phyloP scores from a whole-genome alignment of 1,284 basidiomycete species.

The Neolentinus lepideus region DNA sequence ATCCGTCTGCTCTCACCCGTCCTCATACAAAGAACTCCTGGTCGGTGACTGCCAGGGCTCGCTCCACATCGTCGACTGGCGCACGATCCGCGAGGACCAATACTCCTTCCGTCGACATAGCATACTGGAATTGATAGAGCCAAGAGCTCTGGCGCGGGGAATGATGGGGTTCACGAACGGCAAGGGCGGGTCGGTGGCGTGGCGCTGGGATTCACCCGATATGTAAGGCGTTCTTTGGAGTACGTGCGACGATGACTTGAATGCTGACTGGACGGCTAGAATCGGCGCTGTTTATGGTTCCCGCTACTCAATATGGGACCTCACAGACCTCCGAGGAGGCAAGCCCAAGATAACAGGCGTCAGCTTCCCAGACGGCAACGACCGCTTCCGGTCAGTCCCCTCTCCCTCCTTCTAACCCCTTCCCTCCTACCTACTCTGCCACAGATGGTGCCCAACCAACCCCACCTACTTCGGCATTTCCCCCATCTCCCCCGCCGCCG shows the following conservation, averaged over 20 bases:
- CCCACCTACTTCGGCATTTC: conserved; percentile 72
- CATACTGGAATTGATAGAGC: conserved; percentile 65
- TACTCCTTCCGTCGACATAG: conserved; percentile 50
- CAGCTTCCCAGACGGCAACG: conserved; percentile 58
- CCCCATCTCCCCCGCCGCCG: conserved; percentile 44
- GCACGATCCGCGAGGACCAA: conserved; percentile 51
- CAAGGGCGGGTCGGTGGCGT: conserved; percentile 54
- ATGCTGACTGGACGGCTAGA: conserved; percentile 32
- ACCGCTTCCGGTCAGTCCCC: conserved; percentile 53
- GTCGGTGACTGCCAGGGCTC: conserved; percentile 68
- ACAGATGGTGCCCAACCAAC: conserved; percentile 70
- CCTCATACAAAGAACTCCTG: conserved; percentile 67
- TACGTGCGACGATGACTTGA: neutral
- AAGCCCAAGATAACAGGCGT: conserved; percentile 53
- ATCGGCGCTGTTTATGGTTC: conserved; percentile 68
- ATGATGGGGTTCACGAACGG: conserved; percentile 37
- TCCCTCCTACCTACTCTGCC: conserved; percentile 7
- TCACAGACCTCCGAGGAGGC: conserved; percentile 61
- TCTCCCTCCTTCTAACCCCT: conserved; percentile 6
- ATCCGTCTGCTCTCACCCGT: conserved; percentile 62
- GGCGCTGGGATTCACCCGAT: conserved; percentile 60
- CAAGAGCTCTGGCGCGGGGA: conserved; percentile 48
- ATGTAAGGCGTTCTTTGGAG: conserved; percentile 37
- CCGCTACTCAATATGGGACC: conserved; percentile 68
- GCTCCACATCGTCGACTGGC: conserved; percentile 73